Evolutionary conservation across 345 rosid species (phyloP).

Genomic region (Euphorbia peplus): DNA sequence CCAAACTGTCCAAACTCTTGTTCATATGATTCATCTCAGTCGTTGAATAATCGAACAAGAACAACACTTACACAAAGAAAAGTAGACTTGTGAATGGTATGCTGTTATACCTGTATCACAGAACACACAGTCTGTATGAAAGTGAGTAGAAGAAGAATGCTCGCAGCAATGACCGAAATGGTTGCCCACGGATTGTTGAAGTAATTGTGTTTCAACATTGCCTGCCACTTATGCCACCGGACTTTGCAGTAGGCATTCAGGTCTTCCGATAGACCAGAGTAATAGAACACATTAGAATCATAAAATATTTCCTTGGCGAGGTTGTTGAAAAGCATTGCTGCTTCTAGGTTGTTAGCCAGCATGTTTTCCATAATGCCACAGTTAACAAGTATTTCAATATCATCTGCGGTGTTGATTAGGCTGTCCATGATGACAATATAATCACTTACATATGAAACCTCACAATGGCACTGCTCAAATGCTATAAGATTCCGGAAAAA

Average conservation of each 20-base stretch:
- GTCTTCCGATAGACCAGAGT: background rate
- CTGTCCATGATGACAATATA: conserved; percentile 10
- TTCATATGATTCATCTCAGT: too few relatives aligned
- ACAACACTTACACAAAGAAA: background rate
- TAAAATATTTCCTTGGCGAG: background rate
- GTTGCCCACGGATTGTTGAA: conserved; percentile 27
- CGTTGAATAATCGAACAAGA: too few relatives aligned
- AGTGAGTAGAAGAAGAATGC: conserved; percentile 16
- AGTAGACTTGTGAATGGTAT: background rate
- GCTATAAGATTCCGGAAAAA: conserved; percentile 20
- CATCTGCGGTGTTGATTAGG: conserved; percentile 13
- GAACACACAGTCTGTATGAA: conserved; percentile 14
- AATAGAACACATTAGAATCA: background rate
- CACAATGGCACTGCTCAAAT: conserved; percentile 13
- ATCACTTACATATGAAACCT: background rate
- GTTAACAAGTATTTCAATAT: conserved; percentile 14
- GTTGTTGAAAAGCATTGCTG: conserved; percentile 11
- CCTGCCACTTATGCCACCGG: conserved; percentile 17
- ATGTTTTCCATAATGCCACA: conserved; percentile 6
- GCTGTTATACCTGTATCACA: background rate
- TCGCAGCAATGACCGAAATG: conserved; percentile 21
- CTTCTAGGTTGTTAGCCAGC: background rate
- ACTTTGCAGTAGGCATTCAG: conserved; percentile 8
- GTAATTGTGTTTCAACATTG: conserved; percentile 15
- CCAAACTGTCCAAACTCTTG: background rate